Evolutionary conservation across 2,329 filamentous ascomycete species (phyloP), one percentile per base, ranked within the genome.

Genomic region (Helotiales sp.): DNA sequence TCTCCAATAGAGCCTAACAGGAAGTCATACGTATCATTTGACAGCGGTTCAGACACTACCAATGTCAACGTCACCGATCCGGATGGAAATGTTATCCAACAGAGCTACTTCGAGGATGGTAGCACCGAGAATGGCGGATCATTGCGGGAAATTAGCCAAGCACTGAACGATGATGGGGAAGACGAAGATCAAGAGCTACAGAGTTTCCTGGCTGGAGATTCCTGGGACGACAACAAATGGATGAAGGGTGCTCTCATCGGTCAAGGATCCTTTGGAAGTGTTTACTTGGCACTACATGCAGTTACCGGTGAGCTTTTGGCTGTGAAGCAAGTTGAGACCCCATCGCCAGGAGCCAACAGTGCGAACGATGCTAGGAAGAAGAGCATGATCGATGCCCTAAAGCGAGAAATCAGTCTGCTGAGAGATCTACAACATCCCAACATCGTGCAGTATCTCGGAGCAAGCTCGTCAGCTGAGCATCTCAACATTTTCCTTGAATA

Each of bases 401-500:
- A 98, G 78, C 91, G 93, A 67, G 95, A 99, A 76, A 99, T 99
- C 72, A 90, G 89, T 61, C 85, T 99, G 52, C 82, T 99, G 38
- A 90, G 95, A 63, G 95, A 97, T 66, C 85, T 99, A 50, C 92
- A 96, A 70, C 95, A 99, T 70, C 86, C 91, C 55, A 98, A 99
- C 73, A 98, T 99, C 71, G 95, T 99, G 73, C 95, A 97, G 72
- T 99, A 99, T 71, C 86, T 99, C 7, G 95, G 95, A 59, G 97
- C 93, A 66, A 93, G 93, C 69, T 93, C 91, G 8, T 95, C 96
- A 61, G 86, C 91, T 17, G 88, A 93, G 55, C 88, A 93, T 72
- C 86, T 99, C 69, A 99, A 99, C 78, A 99, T 99, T 89, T 99
- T 99, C 86, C 86, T 99, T 71, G 95, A 99, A 75, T 99, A 99